Percentiles rank a stretch among this genome's conserved stretches.
Evolutionary conservation across 2,329 filamentous ascomycete genomes (phyloP).

Genomic region (Arthrobotrys conoides): DNA sequence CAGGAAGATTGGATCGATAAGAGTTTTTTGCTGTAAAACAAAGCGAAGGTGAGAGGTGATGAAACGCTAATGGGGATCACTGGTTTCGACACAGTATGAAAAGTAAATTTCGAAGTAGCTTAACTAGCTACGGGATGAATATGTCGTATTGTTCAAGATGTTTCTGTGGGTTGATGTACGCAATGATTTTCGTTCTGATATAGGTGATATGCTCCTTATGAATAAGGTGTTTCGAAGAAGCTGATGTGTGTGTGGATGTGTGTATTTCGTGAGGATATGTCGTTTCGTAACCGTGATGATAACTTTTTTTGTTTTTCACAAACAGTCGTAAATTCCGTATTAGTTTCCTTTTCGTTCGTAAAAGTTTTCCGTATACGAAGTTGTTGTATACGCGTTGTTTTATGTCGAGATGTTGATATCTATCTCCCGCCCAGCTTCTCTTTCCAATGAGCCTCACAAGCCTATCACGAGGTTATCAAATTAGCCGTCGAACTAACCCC

Average conservation of each 20-base stretch:
- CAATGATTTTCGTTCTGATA: conserved; percentile 40
- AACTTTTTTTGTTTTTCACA: conserved; percentile 48
- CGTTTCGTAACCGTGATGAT: conserved; percentile 51
- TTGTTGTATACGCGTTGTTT: conserved; percentile 36
- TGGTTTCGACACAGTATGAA: conserved; percentile 36
- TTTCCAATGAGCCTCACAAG: conserved; percentile 93
- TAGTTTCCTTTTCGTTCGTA: conserved; percentile 32
- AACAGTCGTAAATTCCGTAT: conserved; percentile 43
- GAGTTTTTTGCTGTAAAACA: conserved; percentile 15
- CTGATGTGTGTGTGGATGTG: conserved; percentile 12
- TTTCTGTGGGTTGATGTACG: conserved; percentile 17
- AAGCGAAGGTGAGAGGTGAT: conserved; percentile 46
- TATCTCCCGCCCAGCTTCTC: conserved; percentile 81
- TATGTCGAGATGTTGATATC: conserved; percentile 44
- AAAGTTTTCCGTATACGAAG: conserved; percentile 3
- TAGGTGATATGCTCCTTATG: conserved; percentile 10
- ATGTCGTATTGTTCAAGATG: conserved; percentile 27
- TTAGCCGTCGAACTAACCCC: conserved; percentile 60
- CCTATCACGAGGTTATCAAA: conserved; percentile 69
- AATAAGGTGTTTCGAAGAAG: conserved; percentile 12
- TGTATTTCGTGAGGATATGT: conserved; percentile 55
- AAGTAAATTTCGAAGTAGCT: conserved; percentile 7
- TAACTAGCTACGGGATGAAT: not conserved
- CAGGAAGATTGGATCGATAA: conserved; percentile 20
- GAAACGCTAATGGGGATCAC: conserved; percentile 51